phyloP scores from a whole-genome alignment of 441 rosid genomes.

The Brassica balearica region DNA sequence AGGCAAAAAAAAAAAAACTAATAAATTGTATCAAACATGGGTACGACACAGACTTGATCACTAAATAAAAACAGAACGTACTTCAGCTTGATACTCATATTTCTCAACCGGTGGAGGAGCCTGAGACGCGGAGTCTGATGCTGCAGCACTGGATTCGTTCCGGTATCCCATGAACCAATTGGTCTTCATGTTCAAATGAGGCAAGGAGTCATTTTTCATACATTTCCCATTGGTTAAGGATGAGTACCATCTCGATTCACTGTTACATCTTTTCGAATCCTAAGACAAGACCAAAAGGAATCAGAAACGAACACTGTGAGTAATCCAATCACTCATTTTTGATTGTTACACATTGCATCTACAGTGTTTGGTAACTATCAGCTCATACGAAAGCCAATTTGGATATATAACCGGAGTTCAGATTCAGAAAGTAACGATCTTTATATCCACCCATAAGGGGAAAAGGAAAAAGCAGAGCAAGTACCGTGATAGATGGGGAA shows the following conservation, averaged over 20 bases:
- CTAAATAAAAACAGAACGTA: conserved; percentile 26
- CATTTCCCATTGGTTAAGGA: conserved; percentile 52
- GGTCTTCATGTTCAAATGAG: conserved; percentile 46
- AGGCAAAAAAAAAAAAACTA: conserved; percentile 11
- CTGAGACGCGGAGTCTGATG: conserved; percentile 61
- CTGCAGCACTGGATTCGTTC: conserved; percentile 67
- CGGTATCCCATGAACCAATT: conserved; percentile 57
- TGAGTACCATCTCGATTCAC: conserved; percentile 63
- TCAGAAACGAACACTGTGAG: background rate
- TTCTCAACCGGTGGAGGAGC: conserved; percentile 73
- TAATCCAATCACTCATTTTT: background rate
- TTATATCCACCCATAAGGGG: background rate
- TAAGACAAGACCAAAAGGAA: conserved; percentile 29
- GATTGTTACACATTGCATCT: background rate
- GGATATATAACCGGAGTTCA: background rate
- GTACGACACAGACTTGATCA: background rate
- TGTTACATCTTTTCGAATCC: conserved; percentile 48
- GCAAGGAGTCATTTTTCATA: conserved; percentile 29
- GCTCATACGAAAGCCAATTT: background rate
- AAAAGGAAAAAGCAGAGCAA: background rate
- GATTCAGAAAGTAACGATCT: conserved; percentile 7
- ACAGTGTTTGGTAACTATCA: background rate
- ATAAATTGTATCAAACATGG: no score
- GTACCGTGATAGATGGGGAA: conserved; percentile 51
- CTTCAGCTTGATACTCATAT: conserved; percentile 95